A percentile compares a stretch with the other conserved stretches of the same genome.
Conservation (phyloP, 306 rosid genomes). For the Sindora glabra region DNA sequence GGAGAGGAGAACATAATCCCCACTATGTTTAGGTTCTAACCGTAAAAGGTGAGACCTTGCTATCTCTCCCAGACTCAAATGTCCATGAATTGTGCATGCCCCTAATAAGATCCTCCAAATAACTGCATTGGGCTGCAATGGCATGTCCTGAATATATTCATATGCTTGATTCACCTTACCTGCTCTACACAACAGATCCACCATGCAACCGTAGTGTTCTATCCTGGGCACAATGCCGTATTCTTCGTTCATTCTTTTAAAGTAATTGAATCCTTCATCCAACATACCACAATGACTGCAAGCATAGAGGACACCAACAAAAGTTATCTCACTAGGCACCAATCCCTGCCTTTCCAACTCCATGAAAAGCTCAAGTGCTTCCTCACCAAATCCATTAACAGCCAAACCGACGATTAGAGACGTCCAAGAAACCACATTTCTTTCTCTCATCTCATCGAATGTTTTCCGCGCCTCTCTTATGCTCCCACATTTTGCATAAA, state of each 20-base stretch:
- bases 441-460: constrained; percentile 33
- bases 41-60: constrained; percentile 38
- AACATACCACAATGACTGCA: constrained; percentile 58
- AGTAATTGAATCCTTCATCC: constrained; percentile 45
- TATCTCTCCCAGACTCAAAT: constrained; percentile 35
- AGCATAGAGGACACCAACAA: constrained; percentile 57
- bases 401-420: constrained; percentile 55
- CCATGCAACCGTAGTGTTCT: constrained; percentile 58
- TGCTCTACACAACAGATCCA: constrained; percentile 48
- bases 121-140: constrained; percentile 43
- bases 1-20: constrained; percentile 55
- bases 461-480: constrained; percentile 32
- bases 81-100: constrained; percentile 46
- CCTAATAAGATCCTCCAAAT: constrained; percentile 55
- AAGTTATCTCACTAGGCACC: constrained; percentile 40
- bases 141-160: constrained; percentile 41
- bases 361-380: constrained; percentile 38
- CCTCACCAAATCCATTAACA: constrained; percentile 55
- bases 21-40: constrained; percentile 46
- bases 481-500: constrained; percentile 50
- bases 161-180: constrained; percentile 51
- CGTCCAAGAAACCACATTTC: constrained; percentile 40
- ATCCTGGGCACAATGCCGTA: constrained; percentile 37
- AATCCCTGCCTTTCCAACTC: constrained; percentile 34
- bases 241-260: constrained; percentile 41